Evolutionary conservation across 2,329 filamentous ascomycete genomes (phyloP), one percentile per base, ranked within the genome.

Genomic region (Aspergillus sp.): DNA sequence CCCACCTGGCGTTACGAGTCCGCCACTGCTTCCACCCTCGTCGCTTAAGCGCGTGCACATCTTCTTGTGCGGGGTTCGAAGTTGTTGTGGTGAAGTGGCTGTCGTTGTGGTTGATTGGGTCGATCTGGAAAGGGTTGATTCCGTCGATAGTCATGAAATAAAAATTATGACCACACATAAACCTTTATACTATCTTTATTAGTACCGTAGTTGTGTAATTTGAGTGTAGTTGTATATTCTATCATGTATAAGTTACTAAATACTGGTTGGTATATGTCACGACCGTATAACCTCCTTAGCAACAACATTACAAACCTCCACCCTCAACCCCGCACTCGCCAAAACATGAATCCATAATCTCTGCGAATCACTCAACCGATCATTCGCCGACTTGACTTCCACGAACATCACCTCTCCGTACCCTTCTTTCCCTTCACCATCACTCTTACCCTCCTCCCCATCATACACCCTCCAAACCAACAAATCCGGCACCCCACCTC

Each of bases 1-100:
- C 94, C 94, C 73, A 98, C 91, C 85, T 98, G 94, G 94, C 93
- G 91, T 86, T 98, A 98, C 88, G 94, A 98, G 91, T 91, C 87
- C 81, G 92, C 94, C 80, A 98, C 94, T 74, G 94, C 94, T 83
- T 91, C 87, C 87, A 96, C 92, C 79, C 85, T 96, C 76, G 92
- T 97, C 81, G 88, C 92, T 82, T 96, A 94, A 89, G 58, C 61
- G 62, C 12, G 19, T 52, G 32, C 49, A 21, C 15, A 32, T 32
- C 45, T 9, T 28, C 45, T 5, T 28, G 23, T 19, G 23, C 32
- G 19, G 32, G 36, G 17, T 8, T 25, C 0, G 32, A 23, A 39
- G 38, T 21, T 38, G 50, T 30, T 39, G 23, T 53, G 51, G 28
- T 53, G 15, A 30, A 25, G n/a, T 21, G 32, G 39, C 36, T 39